These are phyloP conservation scores for Ampelomyces quisqualis DNA, from an alignment of 2,329 filamentous ascomycete species.

Conservation along the genomic window DNA sequence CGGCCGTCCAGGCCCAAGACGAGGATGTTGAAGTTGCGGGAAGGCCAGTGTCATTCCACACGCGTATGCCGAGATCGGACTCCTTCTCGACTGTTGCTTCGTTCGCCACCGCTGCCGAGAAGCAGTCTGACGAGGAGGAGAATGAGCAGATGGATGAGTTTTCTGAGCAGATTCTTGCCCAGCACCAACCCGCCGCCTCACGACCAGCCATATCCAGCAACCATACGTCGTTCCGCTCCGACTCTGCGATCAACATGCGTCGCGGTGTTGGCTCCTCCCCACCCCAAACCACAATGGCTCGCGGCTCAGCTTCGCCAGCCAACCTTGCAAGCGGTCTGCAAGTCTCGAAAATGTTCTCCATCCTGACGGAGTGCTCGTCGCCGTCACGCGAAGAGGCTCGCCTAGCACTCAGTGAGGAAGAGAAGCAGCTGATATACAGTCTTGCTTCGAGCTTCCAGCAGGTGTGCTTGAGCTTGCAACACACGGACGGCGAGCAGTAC, in stretches of 20 bases:
- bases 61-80: slow-evolving; percentile 58
- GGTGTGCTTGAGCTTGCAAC: slow-evolving; percentile 55
- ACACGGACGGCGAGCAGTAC: slow-evolving; percentile 50
- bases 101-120: slow-evolving; percentile 65
- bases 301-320: slow-evolving; percentile 32
- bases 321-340: slow-evolving; percentile 39
- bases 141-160: slow-evolving; percentile 48
- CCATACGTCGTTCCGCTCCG: slow-evolving; percentile 29
- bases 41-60: slow-evolving; percentile 42
- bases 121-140: slow-evolving; percentile 40
- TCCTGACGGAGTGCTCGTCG: slow-evolving; percentile 40
- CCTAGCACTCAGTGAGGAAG: slow-evolving; percentile 52
- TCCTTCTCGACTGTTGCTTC: slow-evolving; percentile 62
- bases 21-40: slow-evolving; percentile 15
- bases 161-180: slow-evolving; percentile 35
- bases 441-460: slow-evolving; percentile 57
- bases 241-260: slow-evolving; percentile 38
- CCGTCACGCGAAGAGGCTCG: slow-evolving; percentile 30
- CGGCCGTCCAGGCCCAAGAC: slow-evolving; percentile 26
- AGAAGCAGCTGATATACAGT: slow-evolving; percentile 55
- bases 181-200: slow-evolving; percentile 18
- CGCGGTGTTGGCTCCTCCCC: slow-evolving; percentile 28
- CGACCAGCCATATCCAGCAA: slow-evolving; percentile 18
- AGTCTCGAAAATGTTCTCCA: slow-evolving; percentile 46
- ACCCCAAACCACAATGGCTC: slow-evolving; percentile 31